These are phyloP conservation scores for Hysterangium stoloniferum DNA, from an alignment of 768 basidiomycete genomes.

Conservation along the genomic window DNA sequence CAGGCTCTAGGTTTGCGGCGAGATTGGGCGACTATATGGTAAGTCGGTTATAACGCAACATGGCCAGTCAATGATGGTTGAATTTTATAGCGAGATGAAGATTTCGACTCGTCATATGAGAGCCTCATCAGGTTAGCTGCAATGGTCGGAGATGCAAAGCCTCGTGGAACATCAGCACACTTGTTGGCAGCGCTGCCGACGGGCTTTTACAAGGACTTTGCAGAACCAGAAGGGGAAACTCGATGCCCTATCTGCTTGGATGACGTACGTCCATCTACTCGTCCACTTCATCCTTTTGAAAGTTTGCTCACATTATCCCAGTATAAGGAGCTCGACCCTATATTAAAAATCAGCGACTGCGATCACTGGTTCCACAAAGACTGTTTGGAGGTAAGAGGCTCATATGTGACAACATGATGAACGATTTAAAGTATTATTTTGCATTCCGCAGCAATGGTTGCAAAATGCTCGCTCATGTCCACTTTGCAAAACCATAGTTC, in stretches of 20 bases:
- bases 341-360: slow-evolving; percentile 63
- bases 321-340: slow-evolving; percentile 56
- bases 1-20: background rate
- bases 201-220: slow-evolving; percentile 63
- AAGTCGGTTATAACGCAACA: slow-evolving; percentile 18
- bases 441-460: slow-evolving; percentile 62
- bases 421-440: slow-evolving; percentile 7
- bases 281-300: slow-evolving; percentile 8
- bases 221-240: slow-evolving; percentile 52
- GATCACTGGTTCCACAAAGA: slow-evolving; percentile 74
- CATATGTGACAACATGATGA: background rate
- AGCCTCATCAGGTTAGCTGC: slow-evolving; percentile 49
- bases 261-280: slow-evolving; percentile 50
- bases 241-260: slow-evolving; percentile 82
- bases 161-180: slow-evolving; percentile 53
- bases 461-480: slow-evolving; percentile 70
- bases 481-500: slow-evolving; percentile 55
- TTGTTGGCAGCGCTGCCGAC: slow-evolving; percentile 53
- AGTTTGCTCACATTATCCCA: slow-evolving; percentile 23
- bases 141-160: slow-evolving; percentile 60
- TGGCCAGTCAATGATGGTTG: slow-evolving; percentile 1
- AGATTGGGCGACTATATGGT: slow-evolving; percentile 45
- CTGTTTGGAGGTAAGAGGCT: slow-evolving; percentile 57
- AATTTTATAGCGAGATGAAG: slow-evolving; percentile 56
- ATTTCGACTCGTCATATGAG: slow-evolving; percentile 73